These are phyloP conservation scores for Nemania diffusa DNA, from an alignment of 2,329 filamentous ascomycete species.

Conservation along the genomic window DNA sequence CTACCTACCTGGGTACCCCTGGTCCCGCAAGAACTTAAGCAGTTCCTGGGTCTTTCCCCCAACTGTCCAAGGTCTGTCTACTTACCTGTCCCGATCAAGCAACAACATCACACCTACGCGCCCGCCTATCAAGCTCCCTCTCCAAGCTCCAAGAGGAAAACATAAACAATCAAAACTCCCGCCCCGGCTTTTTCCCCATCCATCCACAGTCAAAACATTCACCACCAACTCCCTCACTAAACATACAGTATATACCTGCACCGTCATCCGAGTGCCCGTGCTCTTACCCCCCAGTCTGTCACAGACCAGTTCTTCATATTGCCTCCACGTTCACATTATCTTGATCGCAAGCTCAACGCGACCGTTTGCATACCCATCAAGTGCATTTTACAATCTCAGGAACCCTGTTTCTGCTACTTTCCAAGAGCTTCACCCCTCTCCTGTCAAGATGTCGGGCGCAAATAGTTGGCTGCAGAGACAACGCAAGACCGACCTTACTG, in stretches of 20 bases:
- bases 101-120: slow-evolving; percentile 17
- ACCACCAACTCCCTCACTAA: slow-evolving; percentile 17
- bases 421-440: slow-evolving; percentile 40
- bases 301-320: slow-evolving; percentile 39
- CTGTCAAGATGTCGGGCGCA: slow-evolving; percentile 67
- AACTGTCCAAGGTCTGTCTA: slow-evolving; percentile 22
- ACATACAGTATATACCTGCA: slow-evolving; percentile 32
- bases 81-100: slow-evolving; percentile 18
- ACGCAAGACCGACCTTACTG: slow-evolving; percentile 82
- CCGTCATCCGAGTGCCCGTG: slow-evolving; percentile 15
- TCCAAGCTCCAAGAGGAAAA: slow-evolving; percentile 32
- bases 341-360: slow-evolving; percentile 50
- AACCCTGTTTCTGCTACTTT: slow-evolving; percentile 15
- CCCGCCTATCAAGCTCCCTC: slow-evolving; percentile 26
- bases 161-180: slow-evolving; percentile 35
- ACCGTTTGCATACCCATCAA: slow-evolving; percentile 45
- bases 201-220: slow-evolving; percentile 33
- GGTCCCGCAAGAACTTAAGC: background rate
- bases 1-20: background rate
- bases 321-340: slow-evolving; percentile 42
- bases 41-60: slow-evolving; percentile 23
- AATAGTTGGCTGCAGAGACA: slow-evolving; percentile 82
- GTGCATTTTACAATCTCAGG: slow-evolving; percentile 15
- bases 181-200: slow-evolving; percentile 28
- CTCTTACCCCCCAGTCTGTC: slow-evolving; percentile 31